Base-by-base conservation (phyloP, 352 stramenopile genomes). In the Phytophthora ramorum region DNA sequence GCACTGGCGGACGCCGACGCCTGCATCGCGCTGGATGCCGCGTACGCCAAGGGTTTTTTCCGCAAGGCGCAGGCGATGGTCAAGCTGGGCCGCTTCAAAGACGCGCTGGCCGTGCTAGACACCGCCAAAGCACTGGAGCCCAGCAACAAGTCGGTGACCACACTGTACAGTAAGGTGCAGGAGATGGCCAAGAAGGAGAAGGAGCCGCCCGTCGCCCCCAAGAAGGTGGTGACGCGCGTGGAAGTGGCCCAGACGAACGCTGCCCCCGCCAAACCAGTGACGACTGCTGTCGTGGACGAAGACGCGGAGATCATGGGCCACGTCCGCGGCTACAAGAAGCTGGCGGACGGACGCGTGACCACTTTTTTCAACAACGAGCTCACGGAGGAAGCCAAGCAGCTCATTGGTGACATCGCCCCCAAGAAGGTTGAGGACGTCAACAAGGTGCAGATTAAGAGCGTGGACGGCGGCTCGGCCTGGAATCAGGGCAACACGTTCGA, bases 291-390 rank as follows among this genome's bases (percentile, higher is more conserved):
- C 0, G 48, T 75, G 14, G 87, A 92, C 3, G 85, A 95, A 1
- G 89, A 96, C 20, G 79, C 77, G 9, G 79, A 91, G 13, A 76
- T 92, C 16, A 70, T 69, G 17, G 74, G 64, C 37, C 63, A 88
- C 10, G 76, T 98, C 43, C 80, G 95, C 30, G 96, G 96, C 13
- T 99, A 99, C 85, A 98, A 98, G 80, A 98, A 97, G 74, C 92
- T 97, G 26, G 83, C 87, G n/a, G 95, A 99, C 66, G 98, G 98
- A 26, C 97, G 97, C 58, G 98, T 98, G 61, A 99, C 97, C 46
- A 99, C 96, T 16, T 99, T 98, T 63, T 99, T 99, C 78, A 98
- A 99, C 88, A 98, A 98, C 69, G 97, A 99, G 68, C 85, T 99
- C 14, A 97, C 90, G 20, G 97, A 99, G 50, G 93, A 99, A 63